Percentiles rank a stretch among this genome's conserved stretches.
Conservation (phyloP, 1,139 yeast species). For the Nematodospora anomalae region DNA sequence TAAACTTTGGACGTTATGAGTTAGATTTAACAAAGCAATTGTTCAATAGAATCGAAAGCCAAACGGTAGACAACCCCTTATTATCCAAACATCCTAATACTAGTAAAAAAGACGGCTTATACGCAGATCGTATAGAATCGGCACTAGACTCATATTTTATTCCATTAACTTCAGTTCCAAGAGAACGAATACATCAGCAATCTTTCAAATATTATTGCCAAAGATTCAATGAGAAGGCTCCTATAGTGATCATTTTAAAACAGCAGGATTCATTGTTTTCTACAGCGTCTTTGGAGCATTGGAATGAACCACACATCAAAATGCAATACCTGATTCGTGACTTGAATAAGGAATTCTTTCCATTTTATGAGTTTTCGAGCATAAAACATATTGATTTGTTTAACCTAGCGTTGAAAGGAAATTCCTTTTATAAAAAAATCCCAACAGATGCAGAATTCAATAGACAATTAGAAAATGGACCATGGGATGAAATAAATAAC, state of each 20-base stretch:
- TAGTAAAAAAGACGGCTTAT: background rate
- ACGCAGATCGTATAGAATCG: constrained; percentile 1
- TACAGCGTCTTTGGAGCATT: constrained; percentile 25
- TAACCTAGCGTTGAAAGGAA: constrained; percentile 24
- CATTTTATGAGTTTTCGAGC: background rate
- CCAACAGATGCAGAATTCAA: background rate
- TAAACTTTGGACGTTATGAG: constrained; percentile 10
- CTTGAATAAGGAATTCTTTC: background rate
- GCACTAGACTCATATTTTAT: constrained; percentile 23
- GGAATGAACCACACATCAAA: constrained; percentile 22
- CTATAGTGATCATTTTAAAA: constrained; percentile 32
- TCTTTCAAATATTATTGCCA: constrained; percentile 32
- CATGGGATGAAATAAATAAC: constrained; percentile 12
- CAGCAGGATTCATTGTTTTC: constrained; percentile 33
- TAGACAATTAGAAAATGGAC: constrained; percentile 1
- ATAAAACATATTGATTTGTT: constrained; percentile 25
- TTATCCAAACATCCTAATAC: background rate
- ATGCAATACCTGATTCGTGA: background rate
- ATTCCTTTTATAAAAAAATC: background rate
- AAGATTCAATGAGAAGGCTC: constrained; percentile 27
- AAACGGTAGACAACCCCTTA: background rate
- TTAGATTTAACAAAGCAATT: constrained; percentile 5
- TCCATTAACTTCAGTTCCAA: constrained; percentile 22
- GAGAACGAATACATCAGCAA: constrained; percentile 13
- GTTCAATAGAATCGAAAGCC: constrained; percentile 2